phyloP scores from a whole-genome alignment of 805 yeast genomes.

The Cephaloascus albidus region DNA sequence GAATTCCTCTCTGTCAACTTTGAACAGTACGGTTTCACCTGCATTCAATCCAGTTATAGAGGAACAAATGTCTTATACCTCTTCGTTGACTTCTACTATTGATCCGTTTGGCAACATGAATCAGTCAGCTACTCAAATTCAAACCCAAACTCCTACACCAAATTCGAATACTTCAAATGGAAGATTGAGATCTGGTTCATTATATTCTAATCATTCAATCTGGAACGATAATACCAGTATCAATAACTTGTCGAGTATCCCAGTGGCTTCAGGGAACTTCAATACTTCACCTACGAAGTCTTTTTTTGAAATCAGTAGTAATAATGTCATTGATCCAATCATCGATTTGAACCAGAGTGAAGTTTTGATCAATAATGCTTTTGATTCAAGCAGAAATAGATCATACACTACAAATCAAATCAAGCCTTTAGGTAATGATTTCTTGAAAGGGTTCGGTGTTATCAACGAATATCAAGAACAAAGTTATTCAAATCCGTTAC shows the following conservation, averaged over 20 bases:
- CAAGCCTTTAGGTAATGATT: background rate
- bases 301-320: conserved; percentile 3
- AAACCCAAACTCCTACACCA: conserved; percentile 11
- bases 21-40: conserved; percentile 9
- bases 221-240: conserved; percentile 42
- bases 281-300: conserved; percentile 11
- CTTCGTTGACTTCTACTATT: conserved; percentile 1
- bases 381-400: conserved; percentile 24
- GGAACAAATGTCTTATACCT: conserved; percentile 1
- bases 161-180: conserved; percentile 17
- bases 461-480: background rate
- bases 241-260: conserved; percentile 6
- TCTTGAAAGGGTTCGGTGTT: background rate
- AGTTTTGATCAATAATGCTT: background rate
- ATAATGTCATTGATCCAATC: background rate
- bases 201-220: conserved; percentile 40
- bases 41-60: conserved; percentile 14
- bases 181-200: conserved; percentile 48
- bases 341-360: background rate
- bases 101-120: conserved; percentile 7
- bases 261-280: conserved; percentile 8
- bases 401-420: conserved; percentile 39
- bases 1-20: background rate
- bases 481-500: background rate
- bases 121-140: conserved; percentile 8